Percentiles rank a stretch among this genome's conserved stretches.
Evolutionary conservation across 2,329 filamentous ascomycete genomes (phyloP).

Genomic region (Colletotrichum melonis): DNA sequence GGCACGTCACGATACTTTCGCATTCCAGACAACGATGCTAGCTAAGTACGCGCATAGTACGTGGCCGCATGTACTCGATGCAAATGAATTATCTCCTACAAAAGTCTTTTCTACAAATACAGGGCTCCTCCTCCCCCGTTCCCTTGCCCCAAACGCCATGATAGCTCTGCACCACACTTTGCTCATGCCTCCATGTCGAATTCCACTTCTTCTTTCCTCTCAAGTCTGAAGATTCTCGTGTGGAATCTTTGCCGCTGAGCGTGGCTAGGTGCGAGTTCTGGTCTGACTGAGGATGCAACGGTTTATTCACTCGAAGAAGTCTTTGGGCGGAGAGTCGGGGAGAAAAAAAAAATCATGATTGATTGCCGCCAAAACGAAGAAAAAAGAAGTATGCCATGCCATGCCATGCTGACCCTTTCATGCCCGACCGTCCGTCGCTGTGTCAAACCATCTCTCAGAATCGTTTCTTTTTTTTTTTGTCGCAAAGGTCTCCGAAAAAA

Average conservation of each 20-base stretch:
- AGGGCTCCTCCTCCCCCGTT: not conserved
- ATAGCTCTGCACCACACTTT: not conserved
- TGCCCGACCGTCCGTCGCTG: conserved; percentile 29
- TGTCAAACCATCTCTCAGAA: conserved; percentile 23
- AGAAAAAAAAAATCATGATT: conserved; percentile 7
- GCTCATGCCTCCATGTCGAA: not conserved
- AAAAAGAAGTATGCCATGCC: conserved; percentile 29
- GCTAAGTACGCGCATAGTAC: not conserved
- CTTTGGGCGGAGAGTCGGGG: not conserved
- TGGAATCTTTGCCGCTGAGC: not conserved
- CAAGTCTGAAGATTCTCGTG: not conserved
- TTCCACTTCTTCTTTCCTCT: not conserved
- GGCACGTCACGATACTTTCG: not conserved
- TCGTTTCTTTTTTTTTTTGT: conserved; percentile 27
- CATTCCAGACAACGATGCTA: conserved; percentile 17
- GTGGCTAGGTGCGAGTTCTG: not conserved
- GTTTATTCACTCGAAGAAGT: not conserved
- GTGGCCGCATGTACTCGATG: not conserved
- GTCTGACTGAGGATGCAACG: not conserved
- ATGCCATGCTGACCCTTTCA: conserved; percentile 29
- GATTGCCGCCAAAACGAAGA: conserved; percentile 19
- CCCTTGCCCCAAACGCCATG: not conserved
- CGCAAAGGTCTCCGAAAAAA: conserved; percentile 15
- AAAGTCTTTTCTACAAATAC: conserved; percentile 29
- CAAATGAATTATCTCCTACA: conserved; percentile 32